phyloP scores from a whole-genome alignment of 2,329 filamentous ascomycete genomes.

The Epichloe sylvatica region DNA sequence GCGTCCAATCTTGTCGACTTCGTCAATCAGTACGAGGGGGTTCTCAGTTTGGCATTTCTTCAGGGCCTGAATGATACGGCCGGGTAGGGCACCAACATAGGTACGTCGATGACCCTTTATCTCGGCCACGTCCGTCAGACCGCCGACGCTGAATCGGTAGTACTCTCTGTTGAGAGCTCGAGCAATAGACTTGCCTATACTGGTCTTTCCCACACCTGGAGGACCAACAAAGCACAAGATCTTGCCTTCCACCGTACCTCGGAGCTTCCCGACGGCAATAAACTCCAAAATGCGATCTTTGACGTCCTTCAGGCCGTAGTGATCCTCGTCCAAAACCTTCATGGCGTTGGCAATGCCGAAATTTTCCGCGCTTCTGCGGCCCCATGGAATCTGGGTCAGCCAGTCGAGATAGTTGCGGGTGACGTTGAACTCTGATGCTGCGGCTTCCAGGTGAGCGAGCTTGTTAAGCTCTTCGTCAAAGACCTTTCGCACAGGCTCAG shows the following conservation, averaged over 20 bases:
- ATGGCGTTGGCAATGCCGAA: constrained; percentile 89
- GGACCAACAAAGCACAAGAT: constrained; percentile 96
- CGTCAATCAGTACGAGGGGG: constrained; percentile 82
- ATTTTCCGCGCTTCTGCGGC: constrained; percentile 86
- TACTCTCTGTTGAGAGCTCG: constrained; percentile 89
- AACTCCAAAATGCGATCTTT: constrained; percentile 98
- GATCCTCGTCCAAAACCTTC: constrained; percentile 84
- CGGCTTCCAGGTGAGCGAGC: constrained; percentile 84
- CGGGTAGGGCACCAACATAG: constrained; percentile 89
- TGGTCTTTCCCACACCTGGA: constrained; percentile 95
- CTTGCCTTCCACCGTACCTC: constrained; percentile 94
- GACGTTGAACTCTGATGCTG: constrained; percentile 96
- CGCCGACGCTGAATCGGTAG: constrained; percentile 95
- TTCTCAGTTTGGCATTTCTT: constrained; percentile 99
- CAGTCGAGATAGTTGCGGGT: constrained; percentile 97
- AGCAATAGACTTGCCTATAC: constrained; percentile 96
- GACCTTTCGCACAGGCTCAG: constrained; percentile 88
- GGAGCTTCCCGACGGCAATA: constrained; percentile 92
- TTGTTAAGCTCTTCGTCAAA: constrained; percentile 99
- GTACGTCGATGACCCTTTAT: constrained; percentile 96
- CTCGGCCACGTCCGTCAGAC: constrained; percentile 91
- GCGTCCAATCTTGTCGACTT: constrained; percentile 94
- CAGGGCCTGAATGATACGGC: constrained; percentile 91
- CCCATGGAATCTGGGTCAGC: constrained; percentile 97
- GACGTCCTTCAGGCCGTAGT: constrained; percentile 93